phyloP scores from a whole-genome alignment of 176 grass and related monocot genomes.

The Coix lacrymajobi region DNA sequence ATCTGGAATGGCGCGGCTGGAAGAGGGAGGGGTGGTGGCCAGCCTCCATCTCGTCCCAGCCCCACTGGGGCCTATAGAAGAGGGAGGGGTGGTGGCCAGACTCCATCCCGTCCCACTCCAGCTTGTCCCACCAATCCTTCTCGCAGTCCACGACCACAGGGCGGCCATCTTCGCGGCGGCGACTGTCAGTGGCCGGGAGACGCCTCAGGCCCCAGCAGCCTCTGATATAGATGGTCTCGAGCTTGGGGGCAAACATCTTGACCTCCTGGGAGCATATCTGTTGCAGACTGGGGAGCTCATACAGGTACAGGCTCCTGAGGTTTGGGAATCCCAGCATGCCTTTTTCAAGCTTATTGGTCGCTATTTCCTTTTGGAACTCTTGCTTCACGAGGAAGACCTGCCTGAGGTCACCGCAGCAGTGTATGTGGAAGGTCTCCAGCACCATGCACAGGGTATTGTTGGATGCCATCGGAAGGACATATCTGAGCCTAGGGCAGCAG shows the following conservation, averaged over 20 bases:
- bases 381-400: neutral
- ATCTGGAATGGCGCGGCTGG: neutral
- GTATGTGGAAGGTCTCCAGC: neutral
- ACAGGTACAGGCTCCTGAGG: neutral
- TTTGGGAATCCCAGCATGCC: neutral
- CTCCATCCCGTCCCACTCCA: neutral
- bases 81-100: neutral
- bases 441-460: neutral
- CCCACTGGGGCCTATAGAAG: too few relatives aligned
- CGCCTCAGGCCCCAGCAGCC: conserved; percentile 3
- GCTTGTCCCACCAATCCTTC: conserved; percentile 4
- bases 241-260: neutral
- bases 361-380: neutral
- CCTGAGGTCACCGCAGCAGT: neutral
- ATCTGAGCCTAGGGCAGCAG: neutral
- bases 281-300: neutral
- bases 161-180: neutral
- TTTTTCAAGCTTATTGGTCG: accelerated
- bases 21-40: neutral
- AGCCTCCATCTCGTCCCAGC: neutral
- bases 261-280: neutral
- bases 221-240: neutral
- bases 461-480: neutral
- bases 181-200: neutral
- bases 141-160: neutral